A percentile compares a stretch with the other conserved stretches of the same genome.
These are phyloP conservation scores for Plasmodium vinckei DNA, from an alignment of 169 alveolate genomes.

Conservation along the genomic window DNA sequence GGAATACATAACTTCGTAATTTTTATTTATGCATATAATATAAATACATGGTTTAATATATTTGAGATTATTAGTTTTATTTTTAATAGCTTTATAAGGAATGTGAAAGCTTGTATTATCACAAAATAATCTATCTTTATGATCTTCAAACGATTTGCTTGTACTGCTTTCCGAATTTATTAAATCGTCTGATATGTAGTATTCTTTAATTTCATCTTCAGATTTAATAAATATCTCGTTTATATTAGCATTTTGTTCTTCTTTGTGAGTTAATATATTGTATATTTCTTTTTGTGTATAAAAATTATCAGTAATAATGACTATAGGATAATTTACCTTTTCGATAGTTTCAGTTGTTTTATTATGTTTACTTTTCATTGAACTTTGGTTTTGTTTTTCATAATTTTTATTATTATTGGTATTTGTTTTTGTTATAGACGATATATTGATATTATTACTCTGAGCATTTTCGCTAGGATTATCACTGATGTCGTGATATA, in stretches of 20 bases:
- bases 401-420: too few relatives aligned
- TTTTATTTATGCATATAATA: conserved; percentile 61
- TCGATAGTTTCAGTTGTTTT: background rate
- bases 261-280: conserved; percentile 36
- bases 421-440: too few relatives aligned
- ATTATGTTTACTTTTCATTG: background rate
- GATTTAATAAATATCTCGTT: background rate
- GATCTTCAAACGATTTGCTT: background rate
- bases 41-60: conserved; percentile 61
- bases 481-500: too few relatives aligned
- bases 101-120: conserved; percentile 11
- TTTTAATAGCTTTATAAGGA: conserved; percentile 25
- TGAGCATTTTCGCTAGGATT: too few relatives aligned
- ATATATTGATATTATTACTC: background rate
- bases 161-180: background rate
- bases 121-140: background rate
- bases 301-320: conserved; percentile 56
- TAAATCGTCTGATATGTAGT: conserved; percentile 32
- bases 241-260: background rate
- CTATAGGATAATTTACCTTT: conserved; percentile 66
- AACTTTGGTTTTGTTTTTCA: too few relatives aligned
- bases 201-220: conserved; percentile 17
- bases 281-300: conserved; percentile 72
- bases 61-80: conserved; percentile 37
- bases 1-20: conserved; percentile 43